phyloP scores from a whole-genome alignment of 164 flowering plant species.

The Kalanchoe fedtschenkoi region DNA sequence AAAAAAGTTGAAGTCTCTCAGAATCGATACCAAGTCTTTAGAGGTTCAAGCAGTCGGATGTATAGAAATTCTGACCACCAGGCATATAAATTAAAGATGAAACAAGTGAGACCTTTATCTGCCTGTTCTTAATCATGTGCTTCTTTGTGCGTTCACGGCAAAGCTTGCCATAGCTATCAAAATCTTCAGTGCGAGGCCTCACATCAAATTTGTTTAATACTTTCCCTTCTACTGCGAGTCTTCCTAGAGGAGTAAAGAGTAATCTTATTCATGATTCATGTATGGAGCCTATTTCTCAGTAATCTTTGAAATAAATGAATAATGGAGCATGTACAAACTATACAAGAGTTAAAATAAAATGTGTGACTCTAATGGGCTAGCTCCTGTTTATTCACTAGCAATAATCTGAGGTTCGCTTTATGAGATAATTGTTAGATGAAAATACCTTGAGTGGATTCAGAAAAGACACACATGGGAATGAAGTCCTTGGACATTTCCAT shows the following conservation, averaged over 20 bases:
- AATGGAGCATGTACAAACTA: too few species aligned
- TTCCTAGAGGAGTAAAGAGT: constrained; percentile 33
- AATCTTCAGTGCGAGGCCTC: constrained; percentile 52
- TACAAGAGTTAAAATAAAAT: too few species aligned
- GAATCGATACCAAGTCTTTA: too few species aligned
- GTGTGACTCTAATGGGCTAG: too few species aligned
- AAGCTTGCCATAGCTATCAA: constrained; percentile 56
- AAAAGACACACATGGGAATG: constrained; percentile 65
- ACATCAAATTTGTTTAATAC: constrained; percentile 72
- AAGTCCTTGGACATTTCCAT: constrained; percentile 67
- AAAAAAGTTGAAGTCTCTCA: too few species aligned
- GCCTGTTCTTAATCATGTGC: constrained; percentile 55
- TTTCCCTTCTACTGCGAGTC: constrained; percentile 66
- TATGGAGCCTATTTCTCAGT: constrained; percentile 1
- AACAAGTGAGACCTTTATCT: constrained; percentile 51
- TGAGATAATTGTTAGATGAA: not conserved
- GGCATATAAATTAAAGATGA: too few species aligned
- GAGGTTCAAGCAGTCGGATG: too few species aligned
- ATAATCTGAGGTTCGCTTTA: not conserved
- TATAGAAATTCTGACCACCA: too few species aligned
- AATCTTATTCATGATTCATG: constrained; percentile 6
- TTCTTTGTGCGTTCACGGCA: constrained; percentile 77
- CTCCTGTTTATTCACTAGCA: not conserved
- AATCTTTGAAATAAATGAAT: too few species aligned
- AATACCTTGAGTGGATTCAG: constrained; percentile 66